A percentile compares a stretch with the other conserved stretches of the same genome.
These are phyloP conservation scores for Pistacia atlantica DNA, from an alignment of 345 rosid genomes.

Conservation along the genomic window DNA sequence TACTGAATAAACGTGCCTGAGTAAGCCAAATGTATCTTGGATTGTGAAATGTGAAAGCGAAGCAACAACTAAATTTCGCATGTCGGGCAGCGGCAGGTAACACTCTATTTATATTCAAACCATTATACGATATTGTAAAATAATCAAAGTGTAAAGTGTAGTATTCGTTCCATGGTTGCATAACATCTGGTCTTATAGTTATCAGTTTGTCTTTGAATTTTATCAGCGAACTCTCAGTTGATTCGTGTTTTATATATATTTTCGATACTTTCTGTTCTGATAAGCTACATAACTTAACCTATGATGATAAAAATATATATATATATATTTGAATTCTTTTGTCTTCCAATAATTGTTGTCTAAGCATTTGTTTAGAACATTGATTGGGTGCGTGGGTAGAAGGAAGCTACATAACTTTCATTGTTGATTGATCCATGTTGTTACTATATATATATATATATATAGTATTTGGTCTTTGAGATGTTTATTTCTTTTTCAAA, in stretches of 20 bases:
- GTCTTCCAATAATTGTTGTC: not conserved
- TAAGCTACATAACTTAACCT: not conserved
- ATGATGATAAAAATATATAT: not conserved
- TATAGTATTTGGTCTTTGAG: too few species aligned
- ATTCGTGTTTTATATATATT: too few species aligned
- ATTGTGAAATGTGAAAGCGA: slow-evolving; percentile 8
- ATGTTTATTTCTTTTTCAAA: too few species aligned
- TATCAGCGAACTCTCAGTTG: too few species aligned
- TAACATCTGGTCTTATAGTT: too few species aligned
- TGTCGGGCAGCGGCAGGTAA: not conserved
- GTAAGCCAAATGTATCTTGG: not conserved
- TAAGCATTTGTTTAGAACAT: not conserved
- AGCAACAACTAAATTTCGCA: not conserved
- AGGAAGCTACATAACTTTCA: not conserved
- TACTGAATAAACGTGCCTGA: too few species aligned
- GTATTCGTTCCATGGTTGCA: too few species aligned
- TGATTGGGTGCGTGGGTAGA: not conserved
- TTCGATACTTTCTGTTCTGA: too few species aligned
- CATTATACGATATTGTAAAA: too few species aligned
- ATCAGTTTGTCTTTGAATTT: too few species aligned
- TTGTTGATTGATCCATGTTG: not conserved
- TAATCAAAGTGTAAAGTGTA: too few species aligned
- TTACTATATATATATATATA: not conserved
- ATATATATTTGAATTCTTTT: not conserved
- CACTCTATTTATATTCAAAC: not conserved